Conservation (phyloP, 306 rosid species). For the Glycine soja region DNA sequence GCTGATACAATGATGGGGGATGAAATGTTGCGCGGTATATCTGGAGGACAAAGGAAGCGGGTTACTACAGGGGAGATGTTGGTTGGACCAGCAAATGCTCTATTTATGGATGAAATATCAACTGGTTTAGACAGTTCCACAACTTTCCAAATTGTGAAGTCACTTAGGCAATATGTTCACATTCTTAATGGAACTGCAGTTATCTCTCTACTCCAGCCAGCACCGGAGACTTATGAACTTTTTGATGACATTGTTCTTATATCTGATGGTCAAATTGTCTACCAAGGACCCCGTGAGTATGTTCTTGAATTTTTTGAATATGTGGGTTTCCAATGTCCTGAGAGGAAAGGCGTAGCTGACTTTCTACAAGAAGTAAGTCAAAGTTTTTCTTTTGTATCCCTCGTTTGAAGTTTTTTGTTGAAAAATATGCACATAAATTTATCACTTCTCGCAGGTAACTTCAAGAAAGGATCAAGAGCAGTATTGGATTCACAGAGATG, state of each 20-base stretch:
- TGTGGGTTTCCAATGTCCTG: conserved; percentile 66
- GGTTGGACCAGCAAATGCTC: conserved; percentile 65
- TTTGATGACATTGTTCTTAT: conserved; percentile 66
- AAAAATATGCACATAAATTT: background rate
- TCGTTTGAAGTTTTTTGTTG: conserved; percentile 13
- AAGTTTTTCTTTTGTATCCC: background rate
- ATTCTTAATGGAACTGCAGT: conserved; percentile 59
- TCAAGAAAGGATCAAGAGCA: background rate
- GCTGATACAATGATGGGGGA: conserved; percentile 84
- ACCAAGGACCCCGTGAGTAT: conserved; percentile 65
- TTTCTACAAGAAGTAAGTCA: conserved; percentile 70
- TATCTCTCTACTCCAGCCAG: conserved; percentile 66
- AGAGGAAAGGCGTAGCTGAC: conserved; percentile 67
- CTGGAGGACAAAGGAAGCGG: conserved; percentile 45
- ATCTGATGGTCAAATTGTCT: conserved; percentile 65
- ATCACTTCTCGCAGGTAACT: conserved; percentile 1
- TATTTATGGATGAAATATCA: conserved; percentile 73
- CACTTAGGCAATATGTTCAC: conserved; percentile 54
- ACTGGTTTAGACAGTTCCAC: conserved; percentile 72
- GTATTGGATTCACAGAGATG: background rate
- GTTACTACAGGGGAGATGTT: conserved; percentile 81
- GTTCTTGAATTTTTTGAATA: conserved; percentile 61
- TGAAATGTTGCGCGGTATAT: conserved; percentile 77
- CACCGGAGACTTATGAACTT: conserved; percentile 65
- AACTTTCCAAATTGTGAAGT: conserved; percentile 66